Conservation (phyloP, 78 protist species). For the Dictyostelium capitatum region DNA sequence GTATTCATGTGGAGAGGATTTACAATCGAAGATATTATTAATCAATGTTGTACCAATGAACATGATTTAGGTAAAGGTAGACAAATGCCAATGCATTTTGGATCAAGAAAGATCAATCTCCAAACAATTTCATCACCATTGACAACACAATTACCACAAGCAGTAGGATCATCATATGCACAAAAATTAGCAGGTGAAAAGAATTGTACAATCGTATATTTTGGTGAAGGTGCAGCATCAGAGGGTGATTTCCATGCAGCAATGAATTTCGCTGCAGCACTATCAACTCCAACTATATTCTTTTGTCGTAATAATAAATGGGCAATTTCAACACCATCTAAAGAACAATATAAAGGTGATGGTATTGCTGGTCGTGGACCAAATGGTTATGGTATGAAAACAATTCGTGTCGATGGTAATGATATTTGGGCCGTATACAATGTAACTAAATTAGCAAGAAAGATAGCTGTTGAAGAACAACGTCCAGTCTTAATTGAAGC, state of each 20-base stretch:
- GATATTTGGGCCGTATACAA: conserved; percentile 96
- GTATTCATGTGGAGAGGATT: conserved; percentile 96
- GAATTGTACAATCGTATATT: conserved; percentile 90
- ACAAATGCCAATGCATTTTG: conserved; percentile 98
- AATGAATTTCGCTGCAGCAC: conserved; percentile 96
- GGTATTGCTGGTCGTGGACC: conserved; percentile 91
- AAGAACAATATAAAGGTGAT: conserved; percentile 96
- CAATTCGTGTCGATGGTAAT: conserved; percentile 97
- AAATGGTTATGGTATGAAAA: conserved; percentile 92
- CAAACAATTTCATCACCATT: conserved; percentile 96
- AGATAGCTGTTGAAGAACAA: conserved; percentile 69
- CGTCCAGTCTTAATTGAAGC: conserved; percentile 93
- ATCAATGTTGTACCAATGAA: conserved; percentile 92
- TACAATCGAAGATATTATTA: conserved; percentile 85
- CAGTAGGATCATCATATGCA: conserved; percentile 96
- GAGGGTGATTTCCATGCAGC: conserved; percentile 99
- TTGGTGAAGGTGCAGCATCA: conserved; percentile 99
- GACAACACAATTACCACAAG: conserved; percentile 95
- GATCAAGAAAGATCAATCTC: conserved; percentile 91
- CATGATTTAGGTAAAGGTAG: conserved; percentile 96
- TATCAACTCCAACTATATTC: conserved; percentile 91
- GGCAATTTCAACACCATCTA: conserved; percentile 97
- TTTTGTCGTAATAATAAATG: conserved; percentile 98
- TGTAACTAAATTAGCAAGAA: conserved; percentile 90
- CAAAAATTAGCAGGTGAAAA: conserved; percentile 83